Evolutionary conservation across 805 yeast genomes (phyloP), one percentile per base, ranked within the genome.

Genomic region (Cyberlindnera japonica): DNA sequence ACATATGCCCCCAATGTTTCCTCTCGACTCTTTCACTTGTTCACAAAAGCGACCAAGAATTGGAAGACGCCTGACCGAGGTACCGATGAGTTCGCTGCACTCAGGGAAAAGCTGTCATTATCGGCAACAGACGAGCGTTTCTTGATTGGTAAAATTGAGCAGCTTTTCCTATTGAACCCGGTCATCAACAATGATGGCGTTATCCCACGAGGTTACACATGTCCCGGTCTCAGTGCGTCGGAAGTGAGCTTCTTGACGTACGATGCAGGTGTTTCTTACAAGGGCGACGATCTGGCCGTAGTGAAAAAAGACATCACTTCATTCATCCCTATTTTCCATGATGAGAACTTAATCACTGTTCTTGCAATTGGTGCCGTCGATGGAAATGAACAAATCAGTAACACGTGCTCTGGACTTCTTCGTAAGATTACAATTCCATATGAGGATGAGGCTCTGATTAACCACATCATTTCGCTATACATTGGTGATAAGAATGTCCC

Each of bases 321-420:
- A 50, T 61, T 82, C 56, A 36, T 66, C 44, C 33, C 55, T 10
- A 14, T 59, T 6, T 54, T 66, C 21, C 51, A 56, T 14, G 51
- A 64, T n/a, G 66, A 65, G 5, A 53, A 57, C 3, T 53, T 74
- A 20, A 58, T 69, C 7, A 50, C 77, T 7, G 78, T 84, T 2
- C 62, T 81, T 2, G 55, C 84, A 3, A 68, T 84, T 22, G 95
- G 85, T 0, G 67, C 83, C 4, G 69, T 74, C 12, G 95, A 86
- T 53, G 55, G 73, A 0, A 67, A 73, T 10, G 71, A 83, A 0
- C 61, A 72, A 1, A 65, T 84, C 5, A 72, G 80, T 10, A 81
- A 79, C 29, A 47, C 64, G 0, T 81, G 89, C 1, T 65, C 69
- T 3, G 68, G 77, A 13, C 47, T 69, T 9, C 64, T 78, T 41